These are phyloP conservation scores for Murraya paniculata DNA, from an alignment of 345 rosid species.

Conservation along the genomic window DNA sequence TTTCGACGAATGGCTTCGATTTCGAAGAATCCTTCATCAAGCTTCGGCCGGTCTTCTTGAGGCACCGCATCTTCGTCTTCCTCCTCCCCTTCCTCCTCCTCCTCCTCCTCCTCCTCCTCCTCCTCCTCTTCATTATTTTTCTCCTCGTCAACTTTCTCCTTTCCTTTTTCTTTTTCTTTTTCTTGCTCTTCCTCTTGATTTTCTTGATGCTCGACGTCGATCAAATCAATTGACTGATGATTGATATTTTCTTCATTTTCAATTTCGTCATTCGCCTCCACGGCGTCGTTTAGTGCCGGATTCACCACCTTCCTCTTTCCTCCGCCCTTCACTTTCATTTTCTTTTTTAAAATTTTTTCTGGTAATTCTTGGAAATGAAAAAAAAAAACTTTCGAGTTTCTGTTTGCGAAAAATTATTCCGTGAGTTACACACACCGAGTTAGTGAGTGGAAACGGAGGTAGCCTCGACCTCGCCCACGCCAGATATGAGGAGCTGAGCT, in stretches of 20 bases:
- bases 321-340: slow-evolving; percentile 29
- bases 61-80: slow-evolving; percentile 32
- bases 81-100: slow-evolving; percentile 34
- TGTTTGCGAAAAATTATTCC: not conserved
- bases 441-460: not conserved
- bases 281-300: slow-evolving; percentile 2
- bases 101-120: slow-evolving; percentile 26
- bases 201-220: not conserved
- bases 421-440: not conserved
- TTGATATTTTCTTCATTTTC: not conserved
- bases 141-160: slow-evolving; percentile 26
- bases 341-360: not conserved
- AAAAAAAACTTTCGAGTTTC: not conserved
- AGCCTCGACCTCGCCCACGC: not conserved
- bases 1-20: slow-evolving; percentile 96
- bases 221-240: not conserved
- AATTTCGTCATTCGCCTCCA: not conserved
- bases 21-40: slow-evolving; percentile 88
- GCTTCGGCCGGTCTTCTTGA: slow-evolving; percentile 57
- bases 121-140: slow-evolving; percentile 26
- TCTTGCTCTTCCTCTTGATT: slow-evolving; percentile 3
- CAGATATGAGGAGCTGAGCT: not conserved
- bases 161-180: slow-evolving; percentile 37
- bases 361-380: not conserved
- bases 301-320: slow-evolving; percentile 22